Base-by-base conservation (phyloP, 192 early-diverging fungal species). In the Gamsiella multidivaricata region DNA sequence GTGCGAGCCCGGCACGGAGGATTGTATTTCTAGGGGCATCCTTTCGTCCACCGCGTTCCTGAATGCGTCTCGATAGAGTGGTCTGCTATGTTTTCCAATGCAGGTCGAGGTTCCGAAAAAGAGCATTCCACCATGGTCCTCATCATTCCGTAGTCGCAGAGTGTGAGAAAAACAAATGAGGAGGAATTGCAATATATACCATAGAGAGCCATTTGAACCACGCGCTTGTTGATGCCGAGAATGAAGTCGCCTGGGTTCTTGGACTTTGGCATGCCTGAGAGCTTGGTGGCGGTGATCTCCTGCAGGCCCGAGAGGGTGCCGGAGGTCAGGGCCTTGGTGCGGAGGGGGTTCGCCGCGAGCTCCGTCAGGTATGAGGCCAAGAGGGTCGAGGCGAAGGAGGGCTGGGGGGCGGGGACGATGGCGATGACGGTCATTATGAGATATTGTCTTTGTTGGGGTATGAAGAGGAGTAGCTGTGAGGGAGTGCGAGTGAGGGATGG, bases 141-240 rank as follows among this genome's bases (percentile, higher is more conserved):
- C 51, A 22, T 26, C 17, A 10, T 53, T 5, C 51, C 9, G 6
- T 17, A 32, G 6, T 15, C 12, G 29, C 26, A 53, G 14, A 49
- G 29, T 8, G 22, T 12, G n/a, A 63, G 22, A 54, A 72, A 63
- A 54, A 74, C 50, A 37, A 31, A 52, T 43, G 59, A n/a, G n/a
- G 20, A 33, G 10, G 4, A 20, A 20, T 1, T 8, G 46, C 46
- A 62, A 5, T 4, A 15, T 11, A 14, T 79, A 89, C 89, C 94
- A 67, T 94, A 94, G 28, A 89, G 85, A 37, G 91, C 86, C 91
- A 97, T 95, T 80, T 94, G 89, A 42, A 92, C 81, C 50, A 92
- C 84, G 46, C 86, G 87, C 59, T 87, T 86, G 85, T 91, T 87
- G 57, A 90, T 65, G 42, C 80, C 58, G 3, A 70, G 63, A 37